These are phyloP conservation scores for Rhodosporidiobolus sp. DNA, from an alignment of 768 basidiomycete genomes.

Conservation along the genomic window DNA sequence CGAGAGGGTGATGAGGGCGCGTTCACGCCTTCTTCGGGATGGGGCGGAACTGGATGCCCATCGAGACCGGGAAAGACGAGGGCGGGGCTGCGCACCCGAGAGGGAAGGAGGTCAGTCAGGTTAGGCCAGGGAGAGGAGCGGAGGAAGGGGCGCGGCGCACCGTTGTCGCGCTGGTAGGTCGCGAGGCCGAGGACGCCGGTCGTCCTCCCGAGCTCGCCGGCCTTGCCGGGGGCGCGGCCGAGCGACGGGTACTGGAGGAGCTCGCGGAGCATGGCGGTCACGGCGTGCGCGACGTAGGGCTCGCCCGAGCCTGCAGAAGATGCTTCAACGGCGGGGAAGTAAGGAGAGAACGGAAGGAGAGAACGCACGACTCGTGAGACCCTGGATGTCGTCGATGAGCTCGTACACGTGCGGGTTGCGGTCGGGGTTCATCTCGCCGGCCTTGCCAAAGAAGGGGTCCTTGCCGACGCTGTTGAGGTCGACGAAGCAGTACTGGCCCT, in stretches of 20 bases:
- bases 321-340: too few species aligned
- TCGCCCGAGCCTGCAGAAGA: too few species aligned
- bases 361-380: conserved; percentile 8
- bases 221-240: conserved; percentile 3
- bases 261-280: background rate
- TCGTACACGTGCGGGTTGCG: conserved; percentile 4
- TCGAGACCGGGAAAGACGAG: conserved; percentile 3
- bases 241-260: background rate
- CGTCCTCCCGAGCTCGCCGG: background rate
- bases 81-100: background rate
- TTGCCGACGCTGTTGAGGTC: conserved; percentile 3
- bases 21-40: too few species aligned
- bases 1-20: too few species aligned
- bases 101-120: too few species aligned
- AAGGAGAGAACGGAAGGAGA: background rate
- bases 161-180: background rate
- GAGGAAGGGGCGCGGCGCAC: too few species aligned
- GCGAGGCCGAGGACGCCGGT: background rate
- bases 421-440: conserved; percentile 1
- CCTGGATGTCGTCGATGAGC: background rate
- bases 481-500: conserved; percentile 9
- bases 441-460: conserved; percentile 6
- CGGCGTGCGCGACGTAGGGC: background rate
- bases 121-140: too few species aligned
- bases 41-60: background rate